phyloP scores from a whole-genome alignment of 2,329 filamentous ascomycete species.

The Zelopaecilomyces penicillatus region DNA sequence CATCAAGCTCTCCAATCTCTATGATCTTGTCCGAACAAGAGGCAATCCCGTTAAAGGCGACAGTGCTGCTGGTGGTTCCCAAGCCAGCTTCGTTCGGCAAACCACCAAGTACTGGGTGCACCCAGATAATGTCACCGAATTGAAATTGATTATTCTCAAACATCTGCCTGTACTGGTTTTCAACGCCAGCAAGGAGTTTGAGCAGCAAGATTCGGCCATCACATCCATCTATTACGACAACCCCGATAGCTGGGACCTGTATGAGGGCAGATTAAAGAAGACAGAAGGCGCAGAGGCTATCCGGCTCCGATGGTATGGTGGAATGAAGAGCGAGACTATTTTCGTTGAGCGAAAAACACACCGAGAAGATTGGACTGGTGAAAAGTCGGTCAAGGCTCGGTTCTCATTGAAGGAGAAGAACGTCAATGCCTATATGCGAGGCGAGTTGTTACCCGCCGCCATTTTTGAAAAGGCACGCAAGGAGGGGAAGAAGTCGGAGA shows the following conservation, averaged over 20 bases:
- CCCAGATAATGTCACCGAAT: slow-evolving; percentile 92
- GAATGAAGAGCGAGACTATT: slow-evolving; percentile 89
- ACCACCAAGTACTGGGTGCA: slow-evolving; percentile 99
- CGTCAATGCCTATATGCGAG: slow-evolving; percentile 81
- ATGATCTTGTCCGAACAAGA: slow-evolving; percentile 86
- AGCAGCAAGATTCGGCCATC: slow-evolving; percentile 82
- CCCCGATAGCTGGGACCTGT: slow-evolving; percentile 85
- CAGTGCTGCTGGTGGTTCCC: slow-evolving; percentile 78
- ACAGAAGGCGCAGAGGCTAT: slow-evolving; percentile 96
- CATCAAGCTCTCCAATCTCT: slow-evolving; percentile 87
- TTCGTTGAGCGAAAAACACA: slow-evolving; percentile 98
- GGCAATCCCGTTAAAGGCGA: slow-evolving; percentile 91
- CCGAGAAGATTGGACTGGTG: slow-evolving; percentile 97
- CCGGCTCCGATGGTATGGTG: slow-evolving; percentile 92
- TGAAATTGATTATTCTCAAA: slow-evolving; percentile 96
- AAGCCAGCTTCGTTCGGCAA: slow-evolving; percentile 93
- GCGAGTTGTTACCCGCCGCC: slow-evolving; percentile 73
- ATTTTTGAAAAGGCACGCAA: slow-evolving; percentile 96
- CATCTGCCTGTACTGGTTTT: slow-evolving; percentile 95
- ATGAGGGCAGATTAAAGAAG: slow-evolving; percentile 91
- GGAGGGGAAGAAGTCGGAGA: slow-evolving; percentile 87
- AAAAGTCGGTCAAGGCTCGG: slow-evolving; percentile 96
- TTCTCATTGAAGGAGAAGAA: slow-evolving; percentile 97
- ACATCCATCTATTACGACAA: slow-evolving; percentile 99
- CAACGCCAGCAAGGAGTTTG: slow-evolving; percentile 95